Conservation (phyloP, 2,329 filamentous ascomycete species). For the Didymella pinodella region DNA sequence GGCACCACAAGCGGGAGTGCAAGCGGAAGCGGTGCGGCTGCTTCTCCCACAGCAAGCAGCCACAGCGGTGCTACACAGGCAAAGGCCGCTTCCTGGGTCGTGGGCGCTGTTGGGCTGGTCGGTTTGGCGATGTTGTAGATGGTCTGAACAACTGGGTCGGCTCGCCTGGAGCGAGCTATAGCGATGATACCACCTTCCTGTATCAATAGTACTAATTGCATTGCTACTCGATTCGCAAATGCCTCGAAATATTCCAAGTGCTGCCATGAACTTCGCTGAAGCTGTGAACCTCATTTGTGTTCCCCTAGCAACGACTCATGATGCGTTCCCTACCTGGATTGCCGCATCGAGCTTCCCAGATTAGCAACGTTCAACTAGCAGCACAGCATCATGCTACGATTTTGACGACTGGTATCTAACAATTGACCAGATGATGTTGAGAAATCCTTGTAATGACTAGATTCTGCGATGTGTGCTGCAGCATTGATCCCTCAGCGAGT, state of each 20-base stretch:
- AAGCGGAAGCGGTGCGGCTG: constrained; percentile 27
- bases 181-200: constrained; percentile 4
- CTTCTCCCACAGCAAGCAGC: constrained; percentile 24
- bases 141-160: background rate
- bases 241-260: background rate
- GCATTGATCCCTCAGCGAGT: background rate
- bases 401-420: background rate
- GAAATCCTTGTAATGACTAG: no score
- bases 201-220: constrained; percentile 13
- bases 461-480: no score
- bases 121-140: constrained; percentile 41
- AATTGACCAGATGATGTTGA: background rate
- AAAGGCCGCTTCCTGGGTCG: constrained; percentile 44
- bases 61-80: constrained; percentile 39
- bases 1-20: constrained; percentile 41
- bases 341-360: background rate
- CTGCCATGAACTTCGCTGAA: background rate
- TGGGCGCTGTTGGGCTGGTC: constrained; percentile 48
- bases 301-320: background rate
- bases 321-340: background rate
- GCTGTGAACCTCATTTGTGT: background rate
- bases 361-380: background rate
- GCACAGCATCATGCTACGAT: background rate
- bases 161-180: constrained; percentile 10
- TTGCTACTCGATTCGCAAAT: background rate